These are phyloP conservation scores for Taphrina confusa DNA, from an alignment of 1,139 yeast species.

Conservation along the genomic window DNA sequence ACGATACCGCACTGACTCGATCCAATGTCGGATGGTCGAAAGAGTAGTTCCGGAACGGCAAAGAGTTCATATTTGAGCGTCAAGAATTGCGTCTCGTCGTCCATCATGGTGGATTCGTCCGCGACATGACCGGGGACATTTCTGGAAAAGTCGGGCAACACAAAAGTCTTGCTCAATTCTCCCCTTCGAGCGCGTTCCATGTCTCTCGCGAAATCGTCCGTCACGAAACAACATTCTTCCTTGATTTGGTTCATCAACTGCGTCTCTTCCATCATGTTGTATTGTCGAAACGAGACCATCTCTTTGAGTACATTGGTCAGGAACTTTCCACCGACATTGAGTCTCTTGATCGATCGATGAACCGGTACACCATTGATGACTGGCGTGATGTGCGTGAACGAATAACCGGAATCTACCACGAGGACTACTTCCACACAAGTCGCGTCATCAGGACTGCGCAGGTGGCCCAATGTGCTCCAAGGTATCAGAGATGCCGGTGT, in stretches of 20 bases:
- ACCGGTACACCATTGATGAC: conserved; percentile 74
- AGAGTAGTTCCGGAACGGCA: conserved; percentile 79
- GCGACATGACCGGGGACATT: conserved; percentile 52
- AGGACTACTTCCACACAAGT: conserved; percentile 60
- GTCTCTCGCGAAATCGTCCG: conserved; percentile 63
- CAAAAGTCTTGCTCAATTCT: conserved; percentile 55
- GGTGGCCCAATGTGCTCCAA: conserved; percentile 50
- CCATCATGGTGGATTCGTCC: conserved; percentile 48
- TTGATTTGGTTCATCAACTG: conserved; percentile 80
- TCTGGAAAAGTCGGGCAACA: conserved; percentile 69
- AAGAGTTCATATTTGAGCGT: conserved; percentile 79
- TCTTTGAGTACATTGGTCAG: conserved; percentile 82
- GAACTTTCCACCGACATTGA: conserved; percentile 81
- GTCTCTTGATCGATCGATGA: conserved; percentile 73
- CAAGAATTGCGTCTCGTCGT: conserved; percentile 55
- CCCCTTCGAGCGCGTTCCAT: conserved; percentile 47
- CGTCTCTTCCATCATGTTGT: conserved; percentile 91
- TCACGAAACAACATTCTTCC: conserved; percentile 74
- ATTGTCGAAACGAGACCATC: conserved; percentile 83
- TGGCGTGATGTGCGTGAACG: conserved; percentile 85
- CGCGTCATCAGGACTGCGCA: neutral
- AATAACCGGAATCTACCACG: conserved; percentile 85
- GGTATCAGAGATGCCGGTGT: conserved; percentile 71
- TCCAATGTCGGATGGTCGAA: conserved; percentile 83
- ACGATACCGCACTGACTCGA: conserved; percentile 70